phyloP scores from a whole-genome alignment of 1,139 yeast species.

The Geotrichum siamense region DNA sequence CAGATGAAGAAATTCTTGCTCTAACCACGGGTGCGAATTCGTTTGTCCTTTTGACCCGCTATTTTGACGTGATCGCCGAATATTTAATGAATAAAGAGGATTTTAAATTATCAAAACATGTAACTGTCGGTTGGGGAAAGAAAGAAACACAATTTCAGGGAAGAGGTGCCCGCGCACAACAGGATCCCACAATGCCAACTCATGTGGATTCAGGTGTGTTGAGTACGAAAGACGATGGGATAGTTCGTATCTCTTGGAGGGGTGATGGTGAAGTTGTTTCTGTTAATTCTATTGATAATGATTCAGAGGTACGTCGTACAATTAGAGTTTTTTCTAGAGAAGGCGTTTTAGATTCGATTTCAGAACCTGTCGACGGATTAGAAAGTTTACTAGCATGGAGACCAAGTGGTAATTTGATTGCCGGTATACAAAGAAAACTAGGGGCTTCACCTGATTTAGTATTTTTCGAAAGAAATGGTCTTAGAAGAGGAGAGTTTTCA shows the following conservation, averaged over 20 bases:
- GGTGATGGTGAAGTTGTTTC: slow-evolving; percentile 88
- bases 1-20: slow-evolving; percentile 80
- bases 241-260: slow-evolving; percentile 68
- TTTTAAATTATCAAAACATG: slow-evolving; percentile 69
- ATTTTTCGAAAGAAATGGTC: slow-evolving; percentile 89
- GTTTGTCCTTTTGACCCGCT: slow-evolving; percentile 61
- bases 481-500: slow-evolving; percentile 81
- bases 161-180: slow-evolving; percentile 77
- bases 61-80: slow-evolving; percentile 76
- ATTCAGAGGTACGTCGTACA: slow-evolving; percentile 54
- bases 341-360: slow-evolving; percentile 63
- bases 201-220: slow-evolving; percentile 59
- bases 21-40: slow-evolving; percentile 49
- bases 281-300: slow-evolving; percentile 53
- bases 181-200: slow-evolving; percentile 90
- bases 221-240: slow-evolving; percentile 47
- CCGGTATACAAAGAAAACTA: slow-evolving; percentile 62
- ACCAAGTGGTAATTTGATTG: slow-evolving; percentile 84
- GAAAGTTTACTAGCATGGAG: slow-evolving; percentile 76
- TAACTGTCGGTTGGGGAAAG: slow-evolving; percentile 98
- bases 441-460: slow-evolving; percentile 39
- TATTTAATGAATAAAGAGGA: slow-evolving; percentile 53
- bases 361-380: slow-evolving; percentile 83
- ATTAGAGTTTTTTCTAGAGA: slow-evolving; percentile 80
- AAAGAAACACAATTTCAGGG: slow-evolving; percentile 97